Conservation (phyloP, 495 filamentous ascomycete species). For the Neurospora discreta region DNA sequence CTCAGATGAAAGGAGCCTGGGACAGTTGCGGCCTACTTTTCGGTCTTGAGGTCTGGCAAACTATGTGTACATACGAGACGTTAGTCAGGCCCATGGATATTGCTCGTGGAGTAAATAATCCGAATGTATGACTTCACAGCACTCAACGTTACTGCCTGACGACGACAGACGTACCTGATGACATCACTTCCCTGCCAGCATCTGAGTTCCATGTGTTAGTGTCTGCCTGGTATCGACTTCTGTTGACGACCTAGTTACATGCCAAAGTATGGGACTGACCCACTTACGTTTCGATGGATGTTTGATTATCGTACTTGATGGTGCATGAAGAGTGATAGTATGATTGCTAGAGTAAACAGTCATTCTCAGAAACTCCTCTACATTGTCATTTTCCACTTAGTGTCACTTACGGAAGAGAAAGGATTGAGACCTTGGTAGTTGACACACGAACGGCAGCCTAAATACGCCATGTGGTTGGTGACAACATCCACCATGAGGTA, state of each 20-base stretch:
- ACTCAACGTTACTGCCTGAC: background rate
- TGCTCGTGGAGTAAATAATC: background rate
- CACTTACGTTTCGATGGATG: constrained; percentile 23
- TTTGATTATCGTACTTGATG: constrained; percentile 54
- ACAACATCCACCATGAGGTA: constrained; percentile 74
- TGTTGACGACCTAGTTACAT: constrained; percentile 14
- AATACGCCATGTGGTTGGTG: constrained; percentile 65
- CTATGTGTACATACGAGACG: constrained; percentile 5
- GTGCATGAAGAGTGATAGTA: constrained; percentile 60
- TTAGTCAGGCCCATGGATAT: background rate
- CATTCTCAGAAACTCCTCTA: background rate
- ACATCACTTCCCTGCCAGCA: constrained; percentile 60
- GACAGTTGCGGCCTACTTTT: constrained; percentile 20
- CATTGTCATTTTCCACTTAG: background rate
- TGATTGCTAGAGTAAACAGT: constrained; percentile 13
- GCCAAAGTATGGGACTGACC: constrained; percentile 15
- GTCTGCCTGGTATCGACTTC: constrained; percentile 9
- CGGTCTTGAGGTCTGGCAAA: constrained; percentile 61
- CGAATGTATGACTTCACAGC: background rate
- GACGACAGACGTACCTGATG: constrained; percentile 25
- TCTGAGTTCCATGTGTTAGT: constrained; percentile 7
- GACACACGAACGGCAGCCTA: constrained; percentile 40
- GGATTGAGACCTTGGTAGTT: constrained; percentile 53
- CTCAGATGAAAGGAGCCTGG: background rate
- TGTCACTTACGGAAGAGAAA: constrained; percentile 41